A percentile compares a stretch with the other conserved stretches of the same genome.
These are phyloP conservation scores for Debaryomyces psychrophilus DNA, from an alignment of 1,139 yeast genomes.

Conservation along the genomic window DNA sequence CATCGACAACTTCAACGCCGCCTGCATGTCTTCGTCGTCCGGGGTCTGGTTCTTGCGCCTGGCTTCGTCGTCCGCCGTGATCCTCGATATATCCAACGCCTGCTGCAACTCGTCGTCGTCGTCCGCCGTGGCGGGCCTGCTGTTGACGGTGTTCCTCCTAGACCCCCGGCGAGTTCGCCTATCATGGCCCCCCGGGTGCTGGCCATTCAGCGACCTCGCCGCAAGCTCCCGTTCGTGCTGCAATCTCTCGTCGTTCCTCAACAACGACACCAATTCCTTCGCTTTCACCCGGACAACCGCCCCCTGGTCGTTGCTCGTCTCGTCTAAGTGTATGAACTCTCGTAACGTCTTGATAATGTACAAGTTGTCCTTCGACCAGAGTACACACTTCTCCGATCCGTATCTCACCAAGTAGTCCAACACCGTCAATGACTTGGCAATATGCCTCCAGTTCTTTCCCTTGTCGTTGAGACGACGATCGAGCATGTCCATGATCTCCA, in stretches of 20 bases:
- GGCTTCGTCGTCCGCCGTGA: slow-evolving; percentile 83
- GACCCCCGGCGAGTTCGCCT: slow-evolving; percentile 19
- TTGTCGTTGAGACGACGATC: slow-evolving; percentile 93
- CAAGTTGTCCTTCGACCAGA: slow-evolving; percentile 91
- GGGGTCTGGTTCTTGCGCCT: slow-evolving; percentile 19
- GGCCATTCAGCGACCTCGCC: slow-evolving; percentile 22
- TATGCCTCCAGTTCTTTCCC: slow-evolving; percentile 98
- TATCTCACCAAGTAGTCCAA: slow-evolving; percentile 84
- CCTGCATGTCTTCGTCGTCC: slow-evolving; percentile 71
- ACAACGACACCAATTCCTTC: slow-evolving; percentile 77
- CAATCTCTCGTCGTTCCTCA: slow-evolving; percentile 84
- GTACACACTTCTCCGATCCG: slow-evolving; percentile 89
- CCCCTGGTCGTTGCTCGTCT: slow-evolving; percentile 83
- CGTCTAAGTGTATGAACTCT: slow-evolving; percentile 87
- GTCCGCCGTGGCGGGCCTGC: slow-evolving; percentile 35
- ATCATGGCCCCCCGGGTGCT: slow-evolving; percentile 24
- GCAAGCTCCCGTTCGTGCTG: slow-evolving; percentile 67
- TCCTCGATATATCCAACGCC: slow-evolving; percentile 80
- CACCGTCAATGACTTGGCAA: slow-evolving; percentile 86
- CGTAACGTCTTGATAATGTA: slow-evolving; percentile 88
- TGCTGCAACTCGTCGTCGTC: slow-evolving; percentile 81
- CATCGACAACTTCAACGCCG: slow-evolving; percentile 79
- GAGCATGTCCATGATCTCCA: slow-evolving; percentile 94
- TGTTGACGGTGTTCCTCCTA: slow-evolving; percentile 19
- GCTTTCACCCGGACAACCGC: slow-evolving; percentile 90